Base-by-base conservation (phyloP, 1,284 basidiomycete genomes). In the Ceratobasidium papillatum region DNA sequence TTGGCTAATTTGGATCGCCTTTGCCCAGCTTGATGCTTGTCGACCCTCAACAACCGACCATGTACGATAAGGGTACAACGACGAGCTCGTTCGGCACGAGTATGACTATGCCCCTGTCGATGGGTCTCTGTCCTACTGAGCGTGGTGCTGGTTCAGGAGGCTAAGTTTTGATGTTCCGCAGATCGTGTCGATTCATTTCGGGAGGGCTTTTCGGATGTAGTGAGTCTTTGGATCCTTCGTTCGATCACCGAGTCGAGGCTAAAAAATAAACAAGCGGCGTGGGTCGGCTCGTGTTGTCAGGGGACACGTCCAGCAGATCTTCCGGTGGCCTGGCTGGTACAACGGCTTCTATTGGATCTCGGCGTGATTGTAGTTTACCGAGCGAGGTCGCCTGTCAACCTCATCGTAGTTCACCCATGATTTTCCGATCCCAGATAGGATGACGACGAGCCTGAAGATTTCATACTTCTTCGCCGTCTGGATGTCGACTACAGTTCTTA, bases 161-260 rank as follows among this genome's bases (percentile, higher is more conserved):
- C 17, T 71, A 54, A 30, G 52, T 27, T 49, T 25, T 64, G 30
- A 12, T 9, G 11, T 25, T 4, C 22, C 52, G 52, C 52, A 54
- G 52, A 54, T 54, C 19, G 52, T 94, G 30, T 88, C 91, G 3
- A 91, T 94, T 77, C 92, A 94, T 81, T 94, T 94, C 79, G 91
- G 91, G 90, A 94, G 92, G 3, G 93, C 92, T 93, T 93, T 82
- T 93, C 92, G 51, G 92, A 92, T 76, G 90, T 94, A 77, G 91
- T 92, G 81, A 83, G 90, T 86, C 4, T 14, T n/a, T 19, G 30
- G 11, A 30, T 51, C 25, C 49, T 41, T 22, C 27, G n/a, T 2
- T 65, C 5, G 2, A 17, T 38, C 9, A n/a, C 52, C 54, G 14
- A 34, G 22, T 14, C 36, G 22, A 8, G 17, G 27, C 56, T 75